phyloP scores from a whole-genome alignment of 805 yeast genomes.

The Trichomonascus vanleenenianus region DNA sequence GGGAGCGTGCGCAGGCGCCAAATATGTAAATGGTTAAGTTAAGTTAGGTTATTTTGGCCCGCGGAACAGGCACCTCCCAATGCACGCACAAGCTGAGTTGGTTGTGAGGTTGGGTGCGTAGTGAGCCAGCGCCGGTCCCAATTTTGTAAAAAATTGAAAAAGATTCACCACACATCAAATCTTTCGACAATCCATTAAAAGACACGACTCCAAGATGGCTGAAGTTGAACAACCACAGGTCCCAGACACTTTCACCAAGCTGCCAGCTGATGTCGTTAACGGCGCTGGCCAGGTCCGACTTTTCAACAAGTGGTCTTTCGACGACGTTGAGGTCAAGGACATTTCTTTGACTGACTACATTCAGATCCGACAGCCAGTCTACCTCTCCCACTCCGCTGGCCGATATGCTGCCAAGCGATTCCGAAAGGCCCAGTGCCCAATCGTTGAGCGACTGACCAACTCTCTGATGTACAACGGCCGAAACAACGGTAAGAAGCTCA shows the following conservation, averaged over 20 bases:
- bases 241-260: conserved; percentile 60
- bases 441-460: conserved; percentile 98
- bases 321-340: conserved; percentile 96
- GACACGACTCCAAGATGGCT: conserved; percentile 8
- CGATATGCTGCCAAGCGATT: conserved; percentile 99
- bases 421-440: conserved; percentile 99
- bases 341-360: conserved; percentile 97
- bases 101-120: background rate
- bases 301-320: conserved; percentile 99
- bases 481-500: conserved; percentile 99
- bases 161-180: background rate
- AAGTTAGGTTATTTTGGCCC: too few species aligned
- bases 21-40: too few species aligned
- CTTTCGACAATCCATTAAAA: background rate
- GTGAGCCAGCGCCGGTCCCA: background rate
- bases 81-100: background rate
- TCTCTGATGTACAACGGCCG: conserved; percentile 99
- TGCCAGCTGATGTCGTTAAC: conserved; percentile 93
- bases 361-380: conserved; percentile 96
- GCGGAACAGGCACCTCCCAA: background rate
- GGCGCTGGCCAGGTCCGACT: conserved; percentile 95
- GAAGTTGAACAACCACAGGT: conserved; percentile 11
- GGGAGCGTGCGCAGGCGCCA: too few species aligned
- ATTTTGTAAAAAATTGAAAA: background rate
- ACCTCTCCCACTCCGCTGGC: conserved; percentile 98